Percentiles rank a stretch among this genome's conserved stretches.
phyloP scores from a whole-genome alignment of 495 filamentous ascomycete species.

The Penicillium turbatum region DNA sequence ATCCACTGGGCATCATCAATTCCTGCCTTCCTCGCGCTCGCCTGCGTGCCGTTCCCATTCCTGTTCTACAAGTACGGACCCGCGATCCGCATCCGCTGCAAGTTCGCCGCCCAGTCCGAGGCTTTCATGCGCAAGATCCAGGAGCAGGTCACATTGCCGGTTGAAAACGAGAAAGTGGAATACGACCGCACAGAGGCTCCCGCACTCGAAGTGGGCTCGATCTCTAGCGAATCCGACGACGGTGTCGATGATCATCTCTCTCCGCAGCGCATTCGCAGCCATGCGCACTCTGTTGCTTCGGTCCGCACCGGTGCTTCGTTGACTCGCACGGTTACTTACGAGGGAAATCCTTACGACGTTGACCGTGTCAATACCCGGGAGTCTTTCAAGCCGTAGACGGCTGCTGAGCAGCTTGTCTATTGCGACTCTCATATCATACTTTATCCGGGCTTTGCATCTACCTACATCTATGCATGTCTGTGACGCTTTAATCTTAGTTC shows the following conservation, averaged over 20 bases:
- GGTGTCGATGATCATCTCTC: slow-evolving; percentile 16
- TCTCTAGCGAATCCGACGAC: slow-evolving; percentile 28
- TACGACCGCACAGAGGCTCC: slow-evolving; percentile 44
- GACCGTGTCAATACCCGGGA: slow-evolving; percentile 45
- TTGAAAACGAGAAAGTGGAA: slow-evolving; percentile 17
- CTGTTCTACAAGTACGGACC: slow-evolving; percentile 75
- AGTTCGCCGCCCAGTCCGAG: slow-evolving; percentile 60
- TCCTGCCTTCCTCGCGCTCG: slow-evolving; percentile 71
- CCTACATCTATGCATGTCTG: neutral
- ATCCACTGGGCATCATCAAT: slow-evolving; percentile 78
- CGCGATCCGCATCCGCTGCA: slow-evolving; percentile 62
- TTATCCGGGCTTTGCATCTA: neutral
- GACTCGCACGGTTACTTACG: slow-evolving; percentile 32
- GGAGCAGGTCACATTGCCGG: slow-evolving; percentile 18
- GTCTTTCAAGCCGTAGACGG: slow-evolving; percentile 31
- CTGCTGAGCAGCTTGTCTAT: slow-evolving; percentile 2
- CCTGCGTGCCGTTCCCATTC: slow-evolving; percentile 75
- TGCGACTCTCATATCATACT: neutral
- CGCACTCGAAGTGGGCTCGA: slow-evolving; percentile 15
- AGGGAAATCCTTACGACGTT: slow-evolving; percentile 44
- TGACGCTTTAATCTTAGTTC: slow-evolving; percentile 12
- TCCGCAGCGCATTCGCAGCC: slow-evolving; percentile 30
- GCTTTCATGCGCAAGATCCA: slow-evolving; percentile 46
- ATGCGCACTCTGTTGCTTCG: slow-evolving; percentile 31
- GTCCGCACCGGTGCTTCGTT: slow-evolving; percentile 26